These are phyloP conservation scores for Colletotrichum limetticola DNA, from an alignment of 2,329 filamentous ascomycete genomes.

Conservation along the genomic window DNA sequence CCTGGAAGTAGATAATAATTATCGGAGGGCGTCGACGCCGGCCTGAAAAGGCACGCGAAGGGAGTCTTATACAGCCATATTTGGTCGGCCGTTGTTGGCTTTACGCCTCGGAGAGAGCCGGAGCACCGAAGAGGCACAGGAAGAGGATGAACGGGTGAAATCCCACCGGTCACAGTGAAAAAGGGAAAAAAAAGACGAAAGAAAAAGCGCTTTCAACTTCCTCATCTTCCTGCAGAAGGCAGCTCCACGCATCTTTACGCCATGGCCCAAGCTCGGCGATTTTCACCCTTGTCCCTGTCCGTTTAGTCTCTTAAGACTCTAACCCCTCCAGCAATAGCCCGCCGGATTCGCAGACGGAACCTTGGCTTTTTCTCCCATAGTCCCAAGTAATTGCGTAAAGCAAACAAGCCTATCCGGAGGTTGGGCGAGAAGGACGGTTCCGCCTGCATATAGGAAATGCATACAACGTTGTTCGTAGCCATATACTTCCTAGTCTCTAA, in stretches of 20 bases:
- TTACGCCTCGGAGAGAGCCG: conserved; percentile 10
- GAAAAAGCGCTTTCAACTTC: conserved; percentile 28
- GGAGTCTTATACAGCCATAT: not conserved
- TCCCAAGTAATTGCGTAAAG: not conserved
- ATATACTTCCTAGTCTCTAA: not conserved
- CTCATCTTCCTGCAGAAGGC: not conserved
- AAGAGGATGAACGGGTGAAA: not conserved
- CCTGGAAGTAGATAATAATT: not conserved
- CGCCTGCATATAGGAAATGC: not conserved
- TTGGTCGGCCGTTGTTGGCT: not conserved
- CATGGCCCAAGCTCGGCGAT: conserved; percentile 15
- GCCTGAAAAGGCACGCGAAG: not conserved
- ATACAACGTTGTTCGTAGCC: not conserved
- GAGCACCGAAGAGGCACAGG: not conserved
- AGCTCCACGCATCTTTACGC: conserved; percentile 11
- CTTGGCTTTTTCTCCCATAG: not conserved
- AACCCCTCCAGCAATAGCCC: not conserved
- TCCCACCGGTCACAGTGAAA: not conserved
- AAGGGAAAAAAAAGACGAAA: not conserved
- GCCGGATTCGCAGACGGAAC: conserved; percentile 9
- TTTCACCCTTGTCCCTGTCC: conserved; percentile 15
- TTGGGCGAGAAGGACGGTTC: no score
- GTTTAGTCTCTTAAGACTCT: not conserved
- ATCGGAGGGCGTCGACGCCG: not conserved
- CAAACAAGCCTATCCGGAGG: not conserved